Evolutionary conservation across 129 eudicot species (phyloP), one percentile per base, ranked within the genome.

Genomic region (Silybum marianum): DNA sequence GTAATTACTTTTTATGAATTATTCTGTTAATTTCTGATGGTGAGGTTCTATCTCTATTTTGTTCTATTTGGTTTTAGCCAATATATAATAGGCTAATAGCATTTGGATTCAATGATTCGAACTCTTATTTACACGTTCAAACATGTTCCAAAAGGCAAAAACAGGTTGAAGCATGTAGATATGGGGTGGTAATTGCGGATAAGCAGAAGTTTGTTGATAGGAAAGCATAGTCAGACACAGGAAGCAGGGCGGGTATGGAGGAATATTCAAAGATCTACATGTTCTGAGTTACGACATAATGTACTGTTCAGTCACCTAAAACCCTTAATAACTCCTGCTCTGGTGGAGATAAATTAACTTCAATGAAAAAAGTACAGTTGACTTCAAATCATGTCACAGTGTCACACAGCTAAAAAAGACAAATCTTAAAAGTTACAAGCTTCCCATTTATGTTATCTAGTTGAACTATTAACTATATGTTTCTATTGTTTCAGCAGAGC

Each of bases 351-450:
- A 68, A 67, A 40, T 25, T 28, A 44, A 32, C 58, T 71, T 48
- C 77, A 79, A 79, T 26, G 38, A 38, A 36, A 25, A 71, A 70
- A 71, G 54, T 44, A 69, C 75, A 79, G 51, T 73, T n/a, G n/a
- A n/a, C n/a, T n/a, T n/a, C n/a, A n/a, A n/a, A n/a, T n/a, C n/a
- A n/a, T n/a, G n/a, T n/a, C n/a, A 69, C 75, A 79, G 51, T 73
- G 58, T 39, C 58, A 34, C 60, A 19, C 76, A 6, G 40, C 76
- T 4, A 39, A 72, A 25, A 10, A 10, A 72, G n/a, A n/a, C n/a
- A 5, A n/a, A 40, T 39, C 19, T 73, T 13, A 73, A 21, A 73
- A 22, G 7, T 34, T n/a, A 42, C 21, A 42, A 10, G 36, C 18
- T 73, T 4, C 14, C 13, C 9, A 42, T 23, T 73, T 73, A 42